These are phyloP conservation scores for Periconia digitata DNA, from an alignment of 2,329 filamentous ascomycete species.

Conservation along the genomic window DNA sequence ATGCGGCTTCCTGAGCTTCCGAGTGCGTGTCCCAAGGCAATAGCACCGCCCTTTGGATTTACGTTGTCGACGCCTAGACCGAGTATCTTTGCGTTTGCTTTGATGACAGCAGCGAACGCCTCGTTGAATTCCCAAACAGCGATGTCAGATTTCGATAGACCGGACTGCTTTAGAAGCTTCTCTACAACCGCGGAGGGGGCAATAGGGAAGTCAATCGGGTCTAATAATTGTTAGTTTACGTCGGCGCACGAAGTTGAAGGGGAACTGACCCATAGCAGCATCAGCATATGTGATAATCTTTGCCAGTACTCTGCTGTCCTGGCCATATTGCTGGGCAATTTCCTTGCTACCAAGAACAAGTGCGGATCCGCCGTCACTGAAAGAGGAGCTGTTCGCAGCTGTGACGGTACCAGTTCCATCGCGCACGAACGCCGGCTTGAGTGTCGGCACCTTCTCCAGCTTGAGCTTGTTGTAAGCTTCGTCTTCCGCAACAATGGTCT, in stretches of 20 bases:
- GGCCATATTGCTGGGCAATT: constrained; percentile 77
- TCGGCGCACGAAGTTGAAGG: not conserved
- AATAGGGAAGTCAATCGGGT: constrained; percentile 90
- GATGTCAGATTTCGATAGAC: constrained; percentile 88
- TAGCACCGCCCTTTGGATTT: constrained; percentile 87
- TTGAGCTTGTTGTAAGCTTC: constrained; percentile 89
- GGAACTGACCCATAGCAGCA: constrained; percentile 64
- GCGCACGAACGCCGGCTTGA: constrained; percentile 91
- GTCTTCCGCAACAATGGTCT: constrained; percentile 72
- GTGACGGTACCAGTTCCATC: constrained; percentile 90
- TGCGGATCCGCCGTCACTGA: constrained; percentile 93
- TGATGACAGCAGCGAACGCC: constrained; percentile 93
- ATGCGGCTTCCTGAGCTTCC: constrained; percentile 94
- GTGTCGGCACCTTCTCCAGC: constrained; percentile 77
- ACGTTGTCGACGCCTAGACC: constrained; percentile 77
- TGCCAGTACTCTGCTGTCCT: constrained; percentile 79
- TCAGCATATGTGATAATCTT: constrained; percentile 84
- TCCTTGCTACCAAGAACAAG: constrained; percentile 81
- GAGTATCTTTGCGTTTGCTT: constrained; percentile 91
- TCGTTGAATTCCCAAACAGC: constrained; percentile 98
- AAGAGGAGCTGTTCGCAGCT: constrained; percentile 88
- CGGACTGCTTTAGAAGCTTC: constrained; percentile 82
- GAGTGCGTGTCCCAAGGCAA: constrained; percentile 86
- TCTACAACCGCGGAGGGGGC: constrained; percentile 92
- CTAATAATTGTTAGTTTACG: constrained; percentile 37